Percentiles rank a stretch among this genome's conserved stretches.
Conservation (phyloP, 2,329 filamentous ascomycete species). For the Fusarium stilboides region DNA sequence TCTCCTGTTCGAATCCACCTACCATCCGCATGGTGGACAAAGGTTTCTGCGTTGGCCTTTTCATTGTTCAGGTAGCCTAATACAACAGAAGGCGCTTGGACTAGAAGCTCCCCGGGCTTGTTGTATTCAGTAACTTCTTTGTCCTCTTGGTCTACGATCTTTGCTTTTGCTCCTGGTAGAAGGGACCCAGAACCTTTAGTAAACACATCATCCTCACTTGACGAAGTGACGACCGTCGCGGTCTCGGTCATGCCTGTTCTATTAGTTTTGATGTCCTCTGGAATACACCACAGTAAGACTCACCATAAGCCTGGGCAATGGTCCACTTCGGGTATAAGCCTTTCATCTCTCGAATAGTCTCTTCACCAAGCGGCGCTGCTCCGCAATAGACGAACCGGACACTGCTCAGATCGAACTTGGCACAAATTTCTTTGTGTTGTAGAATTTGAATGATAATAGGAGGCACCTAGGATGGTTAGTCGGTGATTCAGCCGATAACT, state of each 20-base stretch:
- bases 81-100: conserved; percentile 84
- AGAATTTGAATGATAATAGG: conserved; percentile 35
- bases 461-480: not conserved
- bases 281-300: conserved; percentile 52
- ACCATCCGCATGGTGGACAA: conserved; percentile 74
- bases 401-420: conserved; percentile 35
- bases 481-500: accelerated
- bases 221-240: conserved; percentile 49
- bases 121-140: conserved; percentile 77
- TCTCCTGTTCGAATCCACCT: conserved; percentile 89
- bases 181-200: conserved; percentile 79
- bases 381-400: conserved; percentile 27
- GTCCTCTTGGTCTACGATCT: conserved; percentile 76
- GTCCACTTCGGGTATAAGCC: conserved; percentile 75
- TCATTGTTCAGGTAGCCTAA: conserved; percentile 91
- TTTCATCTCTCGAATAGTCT: conserved; percentile 75
- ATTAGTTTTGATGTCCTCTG: not conserved
- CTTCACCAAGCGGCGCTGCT: conserved; percentile 80
- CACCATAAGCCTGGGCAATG: conserved; percentile 81
- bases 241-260: conserved; percentile 60
- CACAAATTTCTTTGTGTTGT: conserved; percentile 1
- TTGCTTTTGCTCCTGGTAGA: conserved; percentile 73
- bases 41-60: conserved; percentile 86
- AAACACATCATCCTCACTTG: conserved; percentile 71
- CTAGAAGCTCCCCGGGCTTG: conserved; percentile 83